These are phyloP conservation scores for Zygosaccharomyces rouxii DNA, from an alignment of 805 yeast genomes.

Conservation along the genomic window DNA sequence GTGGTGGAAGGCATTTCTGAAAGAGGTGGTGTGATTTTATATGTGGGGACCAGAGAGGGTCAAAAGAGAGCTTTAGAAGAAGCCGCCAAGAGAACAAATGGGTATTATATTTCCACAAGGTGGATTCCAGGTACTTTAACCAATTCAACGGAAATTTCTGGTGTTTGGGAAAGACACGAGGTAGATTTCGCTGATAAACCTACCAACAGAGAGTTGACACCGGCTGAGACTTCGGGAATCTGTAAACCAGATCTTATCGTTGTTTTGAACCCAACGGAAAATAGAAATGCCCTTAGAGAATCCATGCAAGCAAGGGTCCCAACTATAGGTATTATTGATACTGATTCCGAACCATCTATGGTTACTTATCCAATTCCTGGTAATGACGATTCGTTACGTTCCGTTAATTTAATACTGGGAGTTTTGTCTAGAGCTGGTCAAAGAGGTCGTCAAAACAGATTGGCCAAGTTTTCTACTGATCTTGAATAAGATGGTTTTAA, in stretches of 20 bases:
- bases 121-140: conserved; percentile 97
- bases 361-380: conserved; percentile 96
- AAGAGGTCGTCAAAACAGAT: conserved; percentile 61
- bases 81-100: conserved; percentile 74
- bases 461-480: conserved; percentile 30
- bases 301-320: conserved; percentile 82
- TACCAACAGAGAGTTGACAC: conserved; percentile 54
- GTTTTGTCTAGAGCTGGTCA: conserved; percentile 82
- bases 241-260: conserved; percentile 88
- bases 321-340: conserved; percentile 89
- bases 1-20: conserved; percentile 80
- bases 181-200: conserved; percentile 69
- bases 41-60: conserved; percentile 78
- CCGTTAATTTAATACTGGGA: conserved; percentile 75
- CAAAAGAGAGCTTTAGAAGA: conserved; percentile 68
- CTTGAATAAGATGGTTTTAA: neutral
- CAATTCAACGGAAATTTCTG: conserved; percentile 64
- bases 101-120: conserved; percentile 74
- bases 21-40: conserved; percentile 80
- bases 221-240: conserved; percentile 46
- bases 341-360: conserved; percentile 84
- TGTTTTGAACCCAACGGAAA: conserved; percentile 81
- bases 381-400: conserved; percentile 85
- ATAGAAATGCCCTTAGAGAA: conserved; percentile 73
- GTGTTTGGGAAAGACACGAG: conserved; percentile 61